phyloP scores from a whole-genome alignment of 2,329 filamentous ascomycete species.

The Cytospora mali region DNA sequence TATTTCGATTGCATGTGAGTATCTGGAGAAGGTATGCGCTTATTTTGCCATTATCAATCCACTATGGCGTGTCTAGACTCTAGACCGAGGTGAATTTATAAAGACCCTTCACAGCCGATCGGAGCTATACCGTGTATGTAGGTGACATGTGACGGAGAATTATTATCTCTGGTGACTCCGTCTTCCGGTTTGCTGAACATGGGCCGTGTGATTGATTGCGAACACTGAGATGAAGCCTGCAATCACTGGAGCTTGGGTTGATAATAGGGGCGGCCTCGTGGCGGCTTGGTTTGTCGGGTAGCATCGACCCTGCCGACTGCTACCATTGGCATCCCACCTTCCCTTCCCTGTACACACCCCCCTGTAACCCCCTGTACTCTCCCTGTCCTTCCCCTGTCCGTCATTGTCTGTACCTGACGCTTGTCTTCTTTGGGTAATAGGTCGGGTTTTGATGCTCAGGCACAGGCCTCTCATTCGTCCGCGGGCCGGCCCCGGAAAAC shows the following conservation, averaged over 20 bases:
- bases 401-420: slow-evolving; percentile 17
- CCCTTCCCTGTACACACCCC: too few relatives aligned
- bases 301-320: slow-evolving; percentile 11
- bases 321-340: slow-evolving; percentile 8
- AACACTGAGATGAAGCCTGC: background rate
- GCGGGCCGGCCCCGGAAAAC: slow-evolving; percentile 21
- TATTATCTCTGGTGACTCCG: background rate
- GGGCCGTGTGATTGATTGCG: background rate
- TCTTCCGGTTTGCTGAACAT: background rate
- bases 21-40: background rate
- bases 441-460: slow-evolving; percentile 17
- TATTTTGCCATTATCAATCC: background rate
- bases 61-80: background rate
- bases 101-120: slow-evolving; percentile 1
- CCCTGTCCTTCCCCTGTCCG: background rate
- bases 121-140: background rate
- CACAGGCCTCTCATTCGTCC: slow-evolving; percentile 26
- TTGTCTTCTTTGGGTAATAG: slow-evolving; percentile 1
- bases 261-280: background rate
- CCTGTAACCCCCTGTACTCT: background rate
- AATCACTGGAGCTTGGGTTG: background rate
- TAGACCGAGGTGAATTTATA: background rate
- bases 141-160: slow-evolving; percentile 7
- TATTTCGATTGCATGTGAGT: background rate
- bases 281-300: background rate